phyloP scores from a whole-genome alignment of 2,329 filamentous ascomycete genomes.

The Nothomitra cinnamomea region DNA sequence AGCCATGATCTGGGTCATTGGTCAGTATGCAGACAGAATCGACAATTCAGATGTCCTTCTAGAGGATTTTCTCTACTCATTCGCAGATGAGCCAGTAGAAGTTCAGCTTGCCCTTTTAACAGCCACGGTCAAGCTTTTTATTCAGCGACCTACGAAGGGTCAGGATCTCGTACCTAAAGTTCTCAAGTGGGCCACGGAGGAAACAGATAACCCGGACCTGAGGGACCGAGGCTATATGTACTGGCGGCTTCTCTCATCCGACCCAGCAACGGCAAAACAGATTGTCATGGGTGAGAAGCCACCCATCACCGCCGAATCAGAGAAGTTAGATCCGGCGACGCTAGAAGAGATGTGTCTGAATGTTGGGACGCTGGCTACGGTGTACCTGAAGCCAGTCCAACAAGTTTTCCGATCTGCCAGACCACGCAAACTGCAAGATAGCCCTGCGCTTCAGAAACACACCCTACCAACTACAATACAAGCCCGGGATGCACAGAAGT shows the following conservation, averaged over 20 bases:
- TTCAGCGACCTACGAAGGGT: slow-evolving; percentile 86
- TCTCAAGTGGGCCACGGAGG: slow-evolving; percentile 95
- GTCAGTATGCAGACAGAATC: slow-evolving; percentile 91
- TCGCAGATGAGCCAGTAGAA: slow-evolving; percentile 86
- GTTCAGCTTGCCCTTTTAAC: slow-evolving; percentile 90
- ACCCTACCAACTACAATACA: slow-evolving; percentile 35
- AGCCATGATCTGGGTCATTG: slow-evolving; percentile 98
- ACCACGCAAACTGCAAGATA: slow-evolving; percentile 61
- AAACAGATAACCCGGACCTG: slow-evolving; percentile 96
- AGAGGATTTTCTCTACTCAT: slow-evolving; percentile 88
- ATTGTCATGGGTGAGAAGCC: slow-evolving; percentile 98
- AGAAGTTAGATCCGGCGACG: slow-evolving; percentile 78
- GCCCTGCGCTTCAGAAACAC: slow-evolving; percentile 68
- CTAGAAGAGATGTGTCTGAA: slow-evolving; percentile 95
- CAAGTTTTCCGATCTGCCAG: slow-evolving; percentile 87
- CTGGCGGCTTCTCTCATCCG: slow-evolving; percentile 87
- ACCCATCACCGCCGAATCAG: slow-evolving; percentile 86
- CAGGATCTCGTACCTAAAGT: slow-evolving; percentile 88
- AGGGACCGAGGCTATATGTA: slow-evolving; percentile 98
- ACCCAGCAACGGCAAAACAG: slow-evolving; percentile 68
- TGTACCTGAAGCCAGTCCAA: slow-evolving; percentile 95
- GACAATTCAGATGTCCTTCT: slow-evolving; percentile 89
- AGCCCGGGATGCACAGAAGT: slow-evolving; percentile 38
- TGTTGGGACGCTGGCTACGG: slow-evolving; percentile 87
- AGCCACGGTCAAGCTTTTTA: slow-evolving; percentile 94